Base-by-base conservation (phyloP, 371 early-diverging fungal species). In the Quaeritorhiza haematococci region DNA sequence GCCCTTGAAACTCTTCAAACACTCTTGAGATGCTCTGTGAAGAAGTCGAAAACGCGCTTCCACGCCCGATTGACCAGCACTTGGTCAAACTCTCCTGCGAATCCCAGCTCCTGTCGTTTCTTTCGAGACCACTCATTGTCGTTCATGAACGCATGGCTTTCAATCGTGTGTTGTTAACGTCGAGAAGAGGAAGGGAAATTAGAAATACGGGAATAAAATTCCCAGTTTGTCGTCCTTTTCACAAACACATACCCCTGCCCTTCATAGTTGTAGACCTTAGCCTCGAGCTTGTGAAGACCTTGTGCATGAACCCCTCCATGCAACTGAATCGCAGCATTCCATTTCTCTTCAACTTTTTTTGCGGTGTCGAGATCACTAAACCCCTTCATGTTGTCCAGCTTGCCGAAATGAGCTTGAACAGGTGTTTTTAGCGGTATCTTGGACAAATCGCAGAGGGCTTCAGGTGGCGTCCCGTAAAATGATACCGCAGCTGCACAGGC, bases 71-170 rank as follows among this genome's bases (percentile, higher is more conserved):
- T 64, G 21, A 74, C 64, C 1, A 72, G 62, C 13, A 61, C 60
- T 33, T 60, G 10, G 38, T 75, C 68, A 28, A 61, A 69, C 32
- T 42, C 41, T 48, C 63, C 63, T 13, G 68, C 65, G 43, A 76
- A 71, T 6, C 69, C 71, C n/a, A 71, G 55, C 48, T 66, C 71
- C 38, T 72, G 74, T 29, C 76, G 67, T 47, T 64, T 66, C 21
- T 66, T 50, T 28, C 68, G 58, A 38, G 52, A 55, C 73, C 75
- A 72, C 8, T 55, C 62, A 29, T 68, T 66, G 34, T 74, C 76
- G 49, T 79, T 81, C 69, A 79, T 69, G 57, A 81, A 81, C 5
- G 76, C 82, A 46, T 81, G 82, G n/a, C n/a, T n/a, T n/a, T n/a
- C n/a, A n/a, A n/a, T n/a, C n/a, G n/a, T n/a, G n/a, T n/a, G n/a